These are phyloP conservation scores for Globisporangium polare DNA, from an alignment of 352 stramenopile species.

Conservation along the genomic window DNA sequence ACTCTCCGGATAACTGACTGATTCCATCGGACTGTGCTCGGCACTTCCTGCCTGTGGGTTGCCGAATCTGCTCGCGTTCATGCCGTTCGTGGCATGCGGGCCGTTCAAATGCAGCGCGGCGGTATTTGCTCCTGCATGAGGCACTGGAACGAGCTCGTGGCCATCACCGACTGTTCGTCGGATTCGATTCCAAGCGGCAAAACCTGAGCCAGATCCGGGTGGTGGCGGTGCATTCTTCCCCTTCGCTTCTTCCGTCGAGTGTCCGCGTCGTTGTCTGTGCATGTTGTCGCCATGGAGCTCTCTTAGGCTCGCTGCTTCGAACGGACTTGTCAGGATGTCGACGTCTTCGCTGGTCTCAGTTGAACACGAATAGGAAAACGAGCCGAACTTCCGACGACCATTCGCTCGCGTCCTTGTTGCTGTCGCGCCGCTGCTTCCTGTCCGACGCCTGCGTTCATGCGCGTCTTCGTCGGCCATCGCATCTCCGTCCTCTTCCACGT, in stretches of 20 bases:
- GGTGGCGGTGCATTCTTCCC: not conserved
- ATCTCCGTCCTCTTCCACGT: conserved; percentile 12
- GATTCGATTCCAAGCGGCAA: conserved; percentile 44
- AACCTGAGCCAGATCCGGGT: conserved; percentile 23
- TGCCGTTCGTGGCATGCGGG: not conserved
- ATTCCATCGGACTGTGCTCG: conserved; percentile 26
- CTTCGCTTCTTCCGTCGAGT: conserved; percentile 1
- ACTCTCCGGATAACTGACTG: conserved; percentile 25
- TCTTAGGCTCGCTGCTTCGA: not conserved
- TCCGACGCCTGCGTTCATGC: not conserved
- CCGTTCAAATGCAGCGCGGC: conserved; percentile 2
- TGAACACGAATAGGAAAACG: conserved; percentile 66
- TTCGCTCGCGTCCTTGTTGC: conserved; percentile 13
- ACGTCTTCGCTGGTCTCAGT: conserved; percentile 66
- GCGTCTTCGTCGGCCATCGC: conserved; percentile 12
- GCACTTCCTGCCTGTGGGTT: conserved; percentile 34
- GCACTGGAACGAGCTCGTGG: conserved; percentile 38
- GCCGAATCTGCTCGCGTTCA: conserved; percentile 21
- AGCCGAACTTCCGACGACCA: conserved; percentile 32
- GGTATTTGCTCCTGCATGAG: conserved; percentile 1
- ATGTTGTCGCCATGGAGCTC: conserved; percentile 2
- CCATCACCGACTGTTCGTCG: conserved; percentile 23
- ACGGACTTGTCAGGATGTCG: conserved; percentile 12
- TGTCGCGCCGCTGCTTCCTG: not conserved
- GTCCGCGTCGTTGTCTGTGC: conserved; percentile 6